Conservation (phyloP, 2,329 filamentous ascomycete species). For the Cladosporium sp. region DNA sequence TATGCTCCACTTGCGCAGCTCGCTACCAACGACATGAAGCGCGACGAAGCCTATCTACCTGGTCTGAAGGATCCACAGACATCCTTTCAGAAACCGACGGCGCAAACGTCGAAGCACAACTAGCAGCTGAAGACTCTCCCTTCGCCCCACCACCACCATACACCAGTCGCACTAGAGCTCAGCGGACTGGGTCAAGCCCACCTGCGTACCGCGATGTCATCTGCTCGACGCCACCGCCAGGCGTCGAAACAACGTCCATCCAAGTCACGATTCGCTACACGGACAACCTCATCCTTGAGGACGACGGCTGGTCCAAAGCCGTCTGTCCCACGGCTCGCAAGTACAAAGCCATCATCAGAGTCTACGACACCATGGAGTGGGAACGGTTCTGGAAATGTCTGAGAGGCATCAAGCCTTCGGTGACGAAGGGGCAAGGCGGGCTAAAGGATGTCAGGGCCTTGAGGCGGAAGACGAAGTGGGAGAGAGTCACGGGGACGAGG, state of each 20-base stretch:
- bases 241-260: not conserved
- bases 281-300: constrained; percentile 4
- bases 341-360: not conserved
- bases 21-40: constrained; percentile 1
- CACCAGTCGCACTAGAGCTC: constrained; percentile 1
- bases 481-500: not conserved
- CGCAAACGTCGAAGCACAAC: not conserved
- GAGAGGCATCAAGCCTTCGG: not conserved
- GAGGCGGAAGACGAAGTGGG: constrained; percentile 2
- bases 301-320: constrained; percentile 6
- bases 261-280: constrained; percentile 4
- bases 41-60: not conserved
- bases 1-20: not conserved
- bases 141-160: constrained; percentile 6
- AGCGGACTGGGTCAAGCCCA: too few relatives aligned
- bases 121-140: not conserved
- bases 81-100: not conserved
- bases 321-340: constrained; percentile 2
- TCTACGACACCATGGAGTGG: constrained; percentile 6
- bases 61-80: not conserved
- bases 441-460: not conserved
- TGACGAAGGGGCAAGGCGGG: not conserved
- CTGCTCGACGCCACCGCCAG: not conserved
- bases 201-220: constrained; percentile 1
- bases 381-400: constrained; percentile 4